Conservation (phyloP, 1,284 basidiomycete species). For the Malassezia furfur region DNA sequence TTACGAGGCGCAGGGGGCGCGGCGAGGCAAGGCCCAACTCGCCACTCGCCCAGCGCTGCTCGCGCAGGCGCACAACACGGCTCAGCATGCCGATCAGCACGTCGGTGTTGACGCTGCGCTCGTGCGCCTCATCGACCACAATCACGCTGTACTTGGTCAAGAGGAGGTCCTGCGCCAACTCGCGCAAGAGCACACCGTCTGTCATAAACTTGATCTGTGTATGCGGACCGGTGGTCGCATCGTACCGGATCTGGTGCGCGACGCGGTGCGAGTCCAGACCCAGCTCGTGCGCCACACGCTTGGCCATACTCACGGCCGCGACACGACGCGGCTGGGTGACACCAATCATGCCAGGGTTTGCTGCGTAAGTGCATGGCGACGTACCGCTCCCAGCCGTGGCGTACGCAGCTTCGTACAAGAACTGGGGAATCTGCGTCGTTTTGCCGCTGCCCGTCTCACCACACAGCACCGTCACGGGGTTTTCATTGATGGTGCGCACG, state of each 20-base stretch:
- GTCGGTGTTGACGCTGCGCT: constrained; percentile 95
- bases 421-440: constrained; percentile 94
- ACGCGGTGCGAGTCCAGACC: constrained; percentile 68
- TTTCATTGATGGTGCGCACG: constrained; percentile 78
- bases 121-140: constrained; percentile 95
- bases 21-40: constrained; percentile 16
- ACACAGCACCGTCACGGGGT: constrained; percentile 66
- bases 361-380: constrained; percentile 49
- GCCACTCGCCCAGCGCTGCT: constrained; percentile 31
- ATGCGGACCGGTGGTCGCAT: constrained; percentile 74
- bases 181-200: constrained; percentile 88
- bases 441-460: constrained; percentile 93
- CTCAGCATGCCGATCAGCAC: constrained; percentile 92
- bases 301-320: constrained; percentile 89
- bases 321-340: constrained; percentile 95
- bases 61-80: constrained; percentile 75
- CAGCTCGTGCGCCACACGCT: constrained; percentile 80
- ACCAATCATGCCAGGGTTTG: constrained; percentile 95
- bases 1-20: constrained; percentile 78
- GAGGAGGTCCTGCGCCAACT: constrained; percentile 81
- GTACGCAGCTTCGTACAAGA: constrained; percentile 87
- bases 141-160: constrained; percentile 75
- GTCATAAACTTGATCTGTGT: constrained; percentile 99
- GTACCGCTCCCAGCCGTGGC: constrained; percentile 68
- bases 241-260: constrained; percentile 95